Evolutionary conservation across 768 basidiomycete genomes (phyloP).

Genomic region (Mycena maculata): DNA sequence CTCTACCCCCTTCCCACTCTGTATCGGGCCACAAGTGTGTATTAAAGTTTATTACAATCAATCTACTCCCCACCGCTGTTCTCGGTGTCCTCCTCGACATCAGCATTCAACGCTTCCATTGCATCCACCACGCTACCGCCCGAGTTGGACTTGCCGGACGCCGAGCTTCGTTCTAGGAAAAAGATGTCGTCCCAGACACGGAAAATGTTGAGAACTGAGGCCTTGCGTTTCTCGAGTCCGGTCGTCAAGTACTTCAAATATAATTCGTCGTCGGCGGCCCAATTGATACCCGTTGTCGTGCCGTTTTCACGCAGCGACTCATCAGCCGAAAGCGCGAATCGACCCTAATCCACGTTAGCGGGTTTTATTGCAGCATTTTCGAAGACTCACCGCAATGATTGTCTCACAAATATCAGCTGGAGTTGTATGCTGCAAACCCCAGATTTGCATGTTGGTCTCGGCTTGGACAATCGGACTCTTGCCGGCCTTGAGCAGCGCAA

Average conservation of each 20-base stretch:
- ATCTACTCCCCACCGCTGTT: no score
- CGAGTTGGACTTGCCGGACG: background rate
- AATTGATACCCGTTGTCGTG: background rate
- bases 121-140: background rate
- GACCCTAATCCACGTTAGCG: background rate
- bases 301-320: background rate
- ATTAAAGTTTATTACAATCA: no score
- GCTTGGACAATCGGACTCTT: background rate
- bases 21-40: no score
- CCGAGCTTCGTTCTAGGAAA: background rate
- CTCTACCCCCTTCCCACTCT: no score
- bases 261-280: slow-evolving; percentile 4
- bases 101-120: no score
- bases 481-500: background rate
- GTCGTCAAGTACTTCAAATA: background rate
- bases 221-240: background rate
- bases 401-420: background rate
- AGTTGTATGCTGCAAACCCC: background rate
- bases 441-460: background rate
- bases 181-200: background rate
- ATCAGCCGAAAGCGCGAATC: background rate
- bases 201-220: background rate
- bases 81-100: no score
- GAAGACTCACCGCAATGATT: background rate
- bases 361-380: background rate